Base-by-base conservation (phyloP, 768 basidiomycete species). In the Hericium coralloides region DNA sequence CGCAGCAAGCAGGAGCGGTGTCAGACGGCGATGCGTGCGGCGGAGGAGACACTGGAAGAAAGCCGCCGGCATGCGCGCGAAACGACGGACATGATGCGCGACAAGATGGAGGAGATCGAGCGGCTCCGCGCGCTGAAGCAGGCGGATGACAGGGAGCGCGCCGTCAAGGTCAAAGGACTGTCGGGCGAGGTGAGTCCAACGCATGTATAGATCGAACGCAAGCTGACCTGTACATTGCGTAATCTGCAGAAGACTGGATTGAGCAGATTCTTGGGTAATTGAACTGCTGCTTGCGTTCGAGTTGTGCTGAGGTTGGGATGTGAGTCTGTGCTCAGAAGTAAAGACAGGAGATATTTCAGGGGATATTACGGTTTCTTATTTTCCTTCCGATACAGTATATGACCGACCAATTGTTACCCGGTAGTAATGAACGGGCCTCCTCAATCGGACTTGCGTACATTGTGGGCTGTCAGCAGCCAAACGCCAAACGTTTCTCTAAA, bases 71-170 rank as follows among this genome's bases (percentile, higher is more conserved):
- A 79, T 7, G 82, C 84, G 2, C 74, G 67, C 53, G 78, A 83
- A 53, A 76, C 80, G 22, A 87, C 85, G 1, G 75, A 80, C 52
- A 79, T 77, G 62, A 72, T 91, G 54, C 77, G 82, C 52, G 83
- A 83, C 55, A 91, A 90, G 74, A 78, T 79, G n/a, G 76, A 79
- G 55, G 87, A 91, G 64, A 77, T 92, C 2, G 87, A 91, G 61
- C 76, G 77, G 59, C 67, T 91, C 53, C 73, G 87, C 31, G 72
- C 74, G 18, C 76, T 82, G 63, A 84, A 85, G 65, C 80, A 79
- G 38, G 82, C 82, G 8, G 89, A 91, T 61, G 89, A 90, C 43
- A 31, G 60, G 26, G 59, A 58, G 41, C 53, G 55, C 6, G 45
- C 43, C 12, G 18, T 59, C 31, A 63, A 61, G 52, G 18, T 58